Percentiles rank a stretch among this genome's conserved stretches.
These are phyloP conservation scores for Clarireedia monteithiana DNA, from an alignment of 2,329 filamentous ascomycete species.

Conservation along the genomic window DNA sequence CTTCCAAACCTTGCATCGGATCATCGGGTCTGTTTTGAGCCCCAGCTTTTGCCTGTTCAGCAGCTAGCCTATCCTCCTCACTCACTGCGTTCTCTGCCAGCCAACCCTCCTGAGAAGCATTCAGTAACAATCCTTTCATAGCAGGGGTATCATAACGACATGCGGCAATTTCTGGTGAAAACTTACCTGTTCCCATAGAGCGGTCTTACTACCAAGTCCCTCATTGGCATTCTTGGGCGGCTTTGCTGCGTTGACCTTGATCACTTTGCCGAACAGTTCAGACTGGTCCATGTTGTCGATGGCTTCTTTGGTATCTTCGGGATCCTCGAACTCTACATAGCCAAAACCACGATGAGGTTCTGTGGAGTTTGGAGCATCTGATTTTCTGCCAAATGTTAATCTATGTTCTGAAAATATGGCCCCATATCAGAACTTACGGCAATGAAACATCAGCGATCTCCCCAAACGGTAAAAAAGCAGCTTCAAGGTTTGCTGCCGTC, in stretches of 20 bases:
- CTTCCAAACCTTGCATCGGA: conserved; percentile 93
- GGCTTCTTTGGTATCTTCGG: conserved; percentile 81
- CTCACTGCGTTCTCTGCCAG: conserved; percentile 79
- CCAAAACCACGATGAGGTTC: conserved; percentile 88
- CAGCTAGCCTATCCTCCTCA: conserved; percentile 64
- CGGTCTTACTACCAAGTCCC: conserved; percentile 85
- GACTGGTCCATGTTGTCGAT: conserved; percentile 99
- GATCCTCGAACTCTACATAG: conserved; percentile 88
- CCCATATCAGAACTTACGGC: conserved; percentile 38
- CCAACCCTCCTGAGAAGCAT: conserved; percentile 70
- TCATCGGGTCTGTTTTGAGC: conserved; percentile 57
- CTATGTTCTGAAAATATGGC: not conserved
- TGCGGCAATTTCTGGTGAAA: not conserved
- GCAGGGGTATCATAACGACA: not conserved
- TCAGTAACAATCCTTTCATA: conserved; percentile 10
- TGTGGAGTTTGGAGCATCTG: conserved; percentile 69
- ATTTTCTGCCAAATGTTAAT: conserved; percentile 44
- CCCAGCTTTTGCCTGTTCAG: conserved; percentile 44
- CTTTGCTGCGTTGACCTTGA: conserved; percentile 90
- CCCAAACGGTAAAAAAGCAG: conserved; percentile 94
- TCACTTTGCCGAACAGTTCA: conserved; percentile 83
- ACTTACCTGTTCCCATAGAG: conserved; percentile 89
- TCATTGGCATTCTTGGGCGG: conserved; percentile 82
- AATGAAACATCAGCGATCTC: conserved; percentile 88
- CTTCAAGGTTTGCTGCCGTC: conserved; percentile 66